Percentiles rank a stretch among this genome's conserved stretches.
These are phyloP conservation scores for Gossypium thurberi DNA, from an alignment of 345 rosid genomes.

Conservation along the genomic window DNA sequence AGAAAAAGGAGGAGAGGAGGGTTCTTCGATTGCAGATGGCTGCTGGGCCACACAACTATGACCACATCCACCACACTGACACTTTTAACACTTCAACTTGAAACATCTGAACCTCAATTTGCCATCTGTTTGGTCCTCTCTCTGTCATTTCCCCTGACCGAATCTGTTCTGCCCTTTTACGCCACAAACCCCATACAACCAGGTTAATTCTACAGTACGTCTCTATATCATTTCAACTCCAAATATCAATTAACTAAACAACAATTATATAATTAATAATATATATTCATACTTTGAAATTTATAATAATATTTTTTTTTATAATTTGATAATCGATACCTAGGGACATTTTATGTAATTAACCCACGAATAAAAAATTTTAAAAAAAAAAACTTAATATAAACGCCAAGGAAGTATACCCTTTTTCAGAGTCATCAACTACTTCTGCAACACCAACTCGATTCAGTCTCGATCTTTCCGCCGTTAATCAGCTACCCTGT, in stretches of 20 bases:
- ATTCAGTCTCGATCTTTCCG: slow-evolving; percentile 27
- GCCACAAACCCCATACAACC: neutral
- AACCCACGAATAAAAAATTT: neutral
- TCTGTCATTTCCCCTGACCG: no score
- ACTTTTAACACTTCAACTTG: neutral
- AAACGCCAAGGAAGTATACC: neutral
- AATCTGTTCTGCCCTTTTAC: no score
- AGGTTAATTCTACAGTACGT: no score
- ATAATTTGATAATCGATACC: neutral
- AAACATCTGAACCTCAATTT: neutral
- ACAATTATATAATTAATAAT: no score
- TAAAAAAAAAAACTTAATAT: neutral
- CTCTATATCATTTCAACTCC: no score
- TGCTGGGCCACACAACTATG: neutral
- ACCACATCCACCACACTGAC: neutral
- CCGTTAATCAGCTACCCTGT: neutral
- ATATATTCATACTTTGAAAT: no score
- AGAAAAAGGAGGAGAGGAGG: neutral
- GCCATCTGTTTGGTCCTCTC: neutral
- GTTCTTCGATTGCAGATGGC: neutral
- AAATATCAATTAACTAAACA: no score
- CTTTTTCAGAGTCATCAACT: neutral
- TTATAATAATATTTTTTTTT: no score
- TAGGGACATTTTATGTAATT: neutral
- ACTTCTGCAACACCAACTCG: slow-evolving; percentile 26